Conservation (phyloP, 2,329 filamentous ascomycete genomes). For the Exophiala bonariae region DNA sequence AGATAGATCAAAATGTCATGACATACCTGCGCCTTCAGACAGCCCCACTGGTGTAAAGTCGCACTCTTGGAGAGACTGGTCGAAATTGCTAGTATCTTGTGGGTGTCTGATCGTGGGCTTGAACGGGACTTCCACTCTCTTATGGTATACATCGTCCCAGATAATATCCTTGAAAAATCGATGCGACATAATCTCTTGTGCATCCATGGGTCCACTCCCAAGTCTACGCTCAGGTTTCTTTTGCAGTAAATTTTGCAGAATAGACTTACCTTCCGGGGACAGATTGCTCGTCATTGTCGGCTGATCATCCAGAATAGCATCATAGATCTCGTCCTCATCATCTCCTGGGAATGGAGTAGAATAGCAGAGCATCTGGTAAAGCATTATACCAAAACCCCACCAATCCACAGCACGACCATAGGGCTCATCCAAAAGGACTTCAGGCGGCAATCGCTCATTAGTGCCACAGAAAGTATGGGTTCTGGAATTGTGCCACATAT, state of each 20-base stretch:
- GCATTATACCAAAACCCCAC: constrained; percentile 99
- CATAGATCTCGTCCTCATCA: constrained; percentile 99
- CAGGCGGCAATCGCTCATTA: constrained; percentile 99
- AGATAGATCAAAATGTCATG: too few species aligned
- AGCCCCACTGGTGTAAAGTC: too few species aligned
- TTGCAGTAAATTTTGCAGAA: constrained; percentile 93
- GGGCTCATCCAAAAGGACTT: constrained; percentile 98
- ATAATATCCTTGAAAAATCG: constrained; percentile 97
- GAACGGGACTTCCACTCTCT: constrained; percentile 86
- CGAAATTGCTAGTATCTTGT: constrained; percentile 99
- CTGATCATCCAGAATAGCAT: constrained; percentile 95
- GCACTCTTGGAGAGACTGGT: too few species aligned
- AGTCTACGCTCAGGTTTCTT: constrained; percentile 90
- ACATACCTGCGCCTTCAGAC: too few species aligned
- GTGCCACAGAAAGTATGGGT: constrained; percentile 99
- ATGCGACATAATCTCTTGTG: constrained; percentile 98
- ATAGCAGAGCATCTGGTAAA: constrained; percentile 99
- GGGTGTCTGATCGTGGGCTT: constrained; percentile 84
- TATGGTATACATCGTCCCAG: constrained; percentile 98
- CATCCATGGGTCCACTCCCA: constrained; percentile 92
- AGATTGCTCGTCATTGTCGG: constrained; percentile 98
- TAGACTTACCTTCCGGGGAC: constrained; percentile 95
- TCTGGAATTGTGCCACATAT: constrained; percentile 98
- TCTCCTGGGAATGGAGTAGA: constrained; percentile 98
- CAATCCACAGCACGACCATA: constrained; percentile 97